Percentiles rank a stretch among this genome's conserved stretches.
Evolutionary conservation across 139 green algal genomes (phyloP).

Genomic region (Haematococcus lacustris): DNA sequence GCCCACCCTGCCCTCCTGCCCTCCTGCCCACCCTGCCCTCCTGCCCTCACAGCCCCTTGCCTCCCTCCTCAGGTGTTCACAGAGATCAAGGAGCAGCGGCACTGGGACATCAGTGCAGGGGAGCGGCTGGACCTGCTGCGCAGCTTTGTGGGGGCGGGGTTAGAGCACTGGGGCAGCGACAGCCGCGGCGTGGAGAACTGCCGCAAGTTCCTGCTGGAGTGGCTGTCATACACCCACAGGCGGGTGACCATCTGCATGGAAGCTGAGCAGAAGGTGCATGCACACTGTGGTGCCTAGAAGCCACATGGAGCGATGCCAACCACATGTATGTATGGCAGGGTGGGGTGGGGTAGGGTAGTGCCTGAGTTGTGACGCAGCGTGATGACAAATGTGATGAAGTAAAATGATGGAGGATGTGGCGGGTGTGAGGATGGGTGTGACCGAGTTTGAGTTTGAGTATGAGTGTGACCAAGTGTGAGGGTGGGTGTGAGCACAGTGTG

Average conservation of each 20-base stretch:
- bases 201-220: conserved; percentile 91
- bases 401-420: not conserved
- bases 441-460: no score
- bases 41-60: no score
- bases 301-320: not conserved
- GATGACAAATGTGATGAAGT: not conserved
- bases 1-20: no score
- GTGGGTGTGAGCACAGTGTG: not conserved
- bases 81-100: conserved; percentile 89
- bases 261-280: not conserved
- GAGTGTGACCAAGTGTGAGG: no score
- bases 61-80: conserved; percentile 14
- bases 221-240: conserved; percentile 82
- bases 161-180: conserved; percentile 95
- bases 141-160: conserved; percentile 59
- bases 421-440: not conserved
- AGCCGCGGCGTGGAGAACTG: conserved; percentile 84
- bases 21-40: no score
- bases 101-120: conserved; percentile 88
- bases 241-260: conserved; percentile 7
- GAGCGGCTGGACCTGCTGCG: conserved; percentile 88
- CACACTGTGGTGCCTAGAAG: not conserved
- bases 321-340: not conserved
- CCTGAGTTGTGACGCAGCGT: not conserved
- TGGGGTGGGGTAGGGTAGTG: not conserved